Percentiles rank a stretch among this genome's conserved stretches.
Conservation (phyloP, 805 yeast genomes). For the Debaryomyces tyrocola region DNA sequence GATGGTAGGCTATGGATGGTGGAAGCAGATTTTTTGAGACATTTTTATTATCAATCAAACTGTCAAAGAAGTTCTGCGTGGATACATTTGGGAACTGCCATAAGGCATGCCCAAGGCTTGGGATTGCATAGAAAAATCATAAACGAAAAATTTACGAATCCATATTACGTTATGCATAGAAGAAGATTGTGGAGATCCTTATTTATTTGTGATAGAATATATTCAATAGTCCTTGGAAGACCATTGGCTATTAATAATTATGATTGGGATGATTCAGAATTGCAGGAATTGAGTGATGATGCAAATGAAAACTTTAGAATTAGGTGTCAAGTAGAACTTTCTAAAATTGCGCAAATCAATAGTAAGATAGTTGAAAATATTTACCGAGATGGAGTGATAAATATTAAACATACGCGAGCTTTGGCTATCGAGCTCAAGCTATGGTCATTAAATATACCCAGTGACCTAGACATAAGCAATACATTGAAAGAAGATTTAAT, state of each 20-base stretch:
- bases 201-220: slow-evolving; percentile 32
- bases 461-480: too few relatives aligned
- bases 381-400: slow-evolving; percentile 30
- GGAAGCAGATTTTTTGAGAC: slow-evolving; percentile 38
- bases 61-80: slow-evolving; percentile 44
- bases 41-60: slow-evolving; percentile 40
- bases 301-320: slow-evolving; percentile 19
- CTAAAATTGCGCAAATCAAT: slow-evolving; percentile 26
- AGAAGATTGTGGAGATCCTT: slow-evolving; percentile 32
- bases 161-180: slow-evolving; percentile 24
- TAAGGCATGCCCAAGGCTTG: slow-evolving; percentile 41
- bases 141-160: slow-evolving; percentile 35
- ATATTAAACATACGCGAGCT: slow-evolving; percentile 27
- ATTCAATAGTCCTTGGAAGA: slow-evolving; percentile 37
- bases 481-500: slow-evolving; percentile 24
- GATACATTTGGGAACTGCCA: slow-evolving; percentile 43
- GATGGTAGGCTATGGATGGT: slow-evolving; percentile 44
- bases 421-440: slow-evolving; percentile 35
- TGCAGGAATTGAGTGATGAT: slow-evolving; percentile 6
- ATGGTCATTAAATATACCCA: slow-evolving; percentile 29
- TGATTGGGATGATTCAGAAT: slow-evolving; percentile 38
- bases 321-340: slow-evolving; percentile 25
- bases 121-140: slow-evolving; percentile 41
- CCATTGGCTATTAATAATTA: slow-evolving; percentile 33
- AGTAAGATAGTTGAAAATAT: slow-evolving; percentile 30